Conservation (phyloP, 208 protist species). For the Trypanosoma melophagium region DNA sequence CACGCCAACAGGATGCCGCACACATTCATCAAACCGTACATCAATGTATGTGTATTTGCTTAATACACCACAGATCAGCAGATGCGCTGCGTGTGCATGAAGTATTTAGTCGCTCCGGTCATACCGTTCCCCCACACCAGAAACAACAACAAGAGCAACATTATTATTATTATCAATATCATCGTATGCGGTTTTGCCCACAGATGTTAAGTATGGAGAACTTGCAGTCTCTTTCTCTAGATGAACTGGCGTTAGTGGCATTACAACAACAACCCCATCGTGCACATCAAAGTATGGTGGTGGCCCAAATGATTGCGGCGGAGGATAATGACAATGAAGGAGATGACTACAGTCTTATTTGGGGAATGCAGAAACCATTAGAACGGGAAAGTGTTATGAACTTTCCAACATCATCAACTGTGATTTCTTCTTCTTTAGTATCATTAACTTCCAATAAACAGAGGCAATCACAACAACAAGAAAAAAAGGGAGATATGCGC, state of each 20-base stretch:
- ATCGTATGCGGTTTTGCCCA: background rate
- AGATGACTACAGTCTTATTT: background rate
- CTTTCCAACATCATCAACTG: background rate
- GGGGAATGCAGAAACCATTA: background rate
- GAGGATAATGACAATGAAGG: constrained; percentile 16
- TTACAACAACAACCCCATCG: constrained; percentile 41
- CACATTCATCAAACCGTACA: constrained; percentile 14
- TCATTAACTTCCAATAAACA: no score
- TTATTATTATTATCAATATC: background rate
- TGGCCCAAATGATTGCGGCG: constrained; percentile 39
- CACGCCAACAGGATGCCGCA: background rate
- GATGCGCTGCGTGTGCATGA: constrained; percentile 66
- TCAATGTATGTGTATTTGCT: constrained; percentile 55
- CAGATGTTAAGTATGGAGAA: background rate
- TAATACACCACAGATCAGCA: constrained; percentile 33
- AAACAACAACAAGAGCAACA: background rate
- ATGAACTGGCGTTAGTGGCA: constrained; percentile 40
- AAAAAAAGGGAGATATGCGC: background rate
- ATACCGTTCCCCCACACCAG: constrained; percentile 5
- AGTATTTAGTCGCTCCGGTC: constrained; percentile 30
- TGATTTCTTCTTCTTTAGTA: no score
- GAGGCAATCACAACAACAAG: background rate
- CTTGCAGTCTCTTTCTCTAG: constrained; percentile 10
- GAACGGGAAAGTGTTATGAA: background rate
- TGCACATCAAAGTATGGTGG: constrained; percentile 21